Percentiles rank a stretch among this genome's conserved stretches.
Evolutionary conservation across 1,284 basidiomycete species (phyloP).

Genomic region (Pseudozyma sp.): DNA sequence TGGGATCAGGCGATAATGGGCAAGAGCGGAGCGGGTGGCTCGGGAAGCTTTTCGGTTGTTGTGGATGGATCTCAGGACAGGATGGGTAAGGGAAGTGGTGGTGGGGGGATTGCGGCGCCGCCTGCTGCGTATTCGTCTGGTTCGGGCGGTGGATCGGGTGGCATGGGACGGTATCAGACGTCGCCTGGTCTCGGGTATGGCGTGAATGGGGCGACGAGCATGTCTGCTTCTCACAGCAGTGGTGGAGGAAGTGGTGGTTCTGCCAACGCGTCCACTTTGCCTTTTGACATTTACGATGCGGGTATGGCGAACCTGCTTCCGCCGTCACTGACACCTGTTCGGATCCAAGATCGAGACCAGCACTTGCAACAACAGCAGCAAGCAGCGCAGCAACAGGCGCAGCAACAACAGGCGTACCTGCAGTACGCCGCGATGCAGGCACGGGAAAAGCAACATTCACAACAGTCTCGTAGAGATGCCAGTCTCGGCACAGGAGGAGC

Average conservation of each 20-base stretch:
- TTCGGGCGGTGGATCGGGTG: conserved; percentile 4
- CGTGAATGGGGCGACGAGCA: conserved; percentile 12
- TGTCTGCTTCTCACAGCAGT: conserved; percentile 14
- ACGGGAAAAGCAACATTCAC: conserved; percentile 12
- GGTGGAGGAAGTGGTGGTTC: conserved; percentile 1
- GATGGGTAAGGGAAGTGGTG: conserved; percentile 7
- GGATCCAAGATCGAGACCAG: conserved; percentile 46
- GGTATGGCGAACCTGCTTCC: conserved; percentile 55
- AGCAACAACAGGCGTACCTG: conserved; percentile 27
- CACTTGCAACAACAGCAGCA: conserved; percentile 17
- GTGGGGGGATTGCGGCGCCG: conserved; percentile 32
- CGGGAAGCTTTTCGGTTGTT: conserved; percentile 34
- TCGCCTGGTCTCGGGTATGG: conserved; percentile 25
- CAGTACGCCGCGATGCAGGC: conserved; percentile 23
- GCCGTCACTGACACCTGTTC: conserved; percentile 36
- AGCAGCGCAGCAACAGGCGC: conserved; percentile 9
- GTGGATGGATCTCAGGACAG: conserved; percentile 32
- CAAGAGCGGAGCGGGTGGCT: conserved; percentile 16
- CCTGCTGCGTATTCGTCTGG: conserved; percentile 39
- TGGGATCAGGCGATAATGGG: conserved; percentile 26
- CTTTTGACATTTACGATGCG: conserved; percentile 57
- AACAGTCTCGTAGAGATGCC: conserved; percentile 9
- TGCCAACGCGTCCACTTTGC: conserved; percentile 30
- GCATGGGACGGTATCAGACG: conserved; percentile 22
- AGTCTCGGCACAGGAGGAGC: conserved; percentile 3